phyloP scores from a whole-genome alignment of 1,284 basidiomycete genomes.

The Puccinia polysora region DNA sequence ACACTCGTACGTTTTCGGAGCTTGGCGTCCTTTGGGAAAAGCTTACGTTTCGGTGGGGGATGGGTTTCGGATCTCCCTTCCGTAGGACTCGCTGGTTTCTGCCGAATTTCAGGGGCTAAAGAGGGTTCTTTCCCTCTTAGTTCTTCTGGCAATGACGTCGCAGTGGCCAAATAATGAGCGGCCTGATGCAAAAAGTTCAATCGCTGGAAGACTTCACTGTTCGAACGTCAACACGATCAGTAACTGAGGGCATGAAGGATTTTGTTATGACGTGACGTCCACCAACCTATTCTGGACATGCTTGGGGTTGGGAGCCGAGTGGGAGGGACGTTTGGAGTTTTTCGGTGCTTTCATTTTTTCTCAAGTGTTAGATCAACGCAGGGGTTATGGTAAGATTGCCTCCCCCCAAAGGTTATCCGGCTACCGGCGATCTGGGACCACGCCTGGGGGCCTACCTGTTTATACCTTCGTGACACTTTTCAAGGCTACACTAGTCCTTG shows the following conservation, averaged over 20 bases:
- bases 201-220: slow-evolving; percentile 33
- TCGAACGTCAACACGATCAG: neutral
- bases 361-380: no score
- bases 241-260: neutral
- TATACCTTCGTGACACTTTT: no score
- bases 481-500: no score
- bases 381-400: no score
- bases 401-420: no score
- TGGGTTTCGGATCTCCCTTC: neutral
- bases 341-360: no score
- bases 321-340: neutral
- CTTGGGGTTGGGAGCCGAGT: neutral
- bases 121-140: neutral
- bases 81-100: neutral
- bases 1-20: neutral
- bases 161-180: slow-evolving; percentile 27
- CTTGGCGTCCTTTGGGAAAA: neutral
- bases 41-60: no score
- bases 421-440: no score
- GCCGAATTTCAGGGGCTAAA: neutral
- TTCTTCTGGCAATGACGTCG: neutral
- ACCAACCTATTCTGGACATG: neutral
- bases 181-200: slow-evolving; percentile 35
- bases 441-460: no score
- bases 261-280: neutral